Conservation (phyloP, 306 rosid species). For the Lupinus albus region DNA sequence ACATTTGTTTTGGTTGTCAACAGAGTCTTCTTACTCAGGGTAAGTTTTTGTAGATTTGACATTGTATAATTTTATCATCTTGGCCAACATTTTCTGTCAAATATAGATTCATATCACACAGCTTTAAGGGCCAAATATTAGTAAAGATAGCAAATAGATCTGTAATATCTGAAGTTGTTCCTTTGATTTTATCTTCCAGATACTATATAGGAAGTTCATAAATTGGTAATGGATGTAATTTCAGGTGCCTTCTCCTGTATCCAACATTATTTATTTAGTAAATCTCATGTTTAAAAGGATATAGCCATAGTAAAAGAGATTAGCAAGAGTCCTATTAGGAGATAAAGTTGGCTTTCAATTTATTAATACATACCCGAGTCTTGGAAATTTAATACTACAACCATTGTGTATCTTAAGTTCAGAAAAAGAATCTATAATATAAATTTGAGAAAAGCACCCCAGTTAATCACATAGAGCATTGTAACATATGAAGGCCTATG, state of each 20-base stretch:
- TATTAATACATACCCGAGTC: neutral
- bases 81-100: conserved; percentile 21
- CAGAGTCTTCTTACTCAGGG: conserved; percentile 65
- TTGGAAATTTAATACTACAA: conserved; percentile 17
- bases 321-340: conserved; percentile 8
- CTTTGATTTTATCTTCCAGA: neutral
- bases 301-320: conserved; percentile 9
- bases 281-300: conserved; percentile 5
- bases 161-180: conserved; percentile 9
- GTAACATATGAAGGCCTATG: neutral
- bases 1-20: conserved; percentile 89
- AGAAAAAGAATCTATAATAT: neutral
- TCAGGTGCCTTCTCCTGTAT: neutral
- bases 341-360: conserved; percentile 19
- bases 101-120: conserved; percentile 16
- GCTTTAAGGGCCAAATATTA: conserved; percentile 18
- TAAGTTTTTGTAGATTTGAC: conserved; percentile 46
- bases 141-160: conserved; percentile 17
- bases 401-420: conserved; percentile 18
- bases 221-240: conserved; percentile 26
- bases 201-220: conserved; percentile 13
- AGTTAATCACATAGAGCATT: conserved; percentile 21
- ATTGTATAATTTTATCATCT: conserved; percentile 17
- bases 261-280: conserved; percentile 17
- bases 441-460: conserved; percentile 13